phyloP scores from a whole-genome alignment of 148 eudicot genomes.

The Tetragonia tetragonoides region DNA sequence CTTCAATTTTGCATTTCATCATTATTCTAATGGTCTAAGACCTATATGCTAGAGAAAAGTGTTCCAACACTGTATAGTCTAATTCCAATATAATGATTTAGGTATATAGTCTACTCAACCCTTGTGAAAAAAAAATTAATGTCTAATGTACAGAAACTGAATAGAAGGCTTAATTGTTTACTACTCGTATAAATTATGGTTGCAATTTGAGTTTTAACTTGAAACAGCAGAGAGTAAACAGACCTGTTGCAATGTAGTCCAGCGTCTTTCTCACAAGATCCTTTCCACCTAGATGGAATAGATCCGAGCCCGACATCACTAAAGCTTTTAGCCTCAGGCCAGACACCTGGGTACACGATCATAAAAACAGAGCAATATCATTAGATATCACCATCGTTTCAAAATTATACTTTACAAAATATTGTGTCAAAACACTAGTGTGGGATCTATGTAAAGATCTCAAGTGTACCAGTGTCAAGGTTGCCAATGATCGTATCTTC shows the following conservation, averaged over 20 bases:
- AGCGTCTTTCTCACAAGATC: conserved; percentile 37
- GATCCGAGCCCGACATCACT: conserved; percentile 46
- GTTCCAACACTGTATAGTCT: no score
- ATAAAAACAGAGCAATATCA: background rate
- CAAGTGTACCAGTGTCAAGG: conserved; percentile 57
- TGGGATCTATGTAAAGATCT: background rate
- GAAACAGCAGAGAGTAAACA: background rate
- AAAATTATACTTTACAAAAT: no score
- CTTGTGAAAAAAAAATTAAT: background rate
- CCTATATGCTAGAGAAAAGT: no score
- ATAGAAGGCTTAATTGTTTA: no score
- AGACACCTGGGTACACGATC: conserved; percentile 43
- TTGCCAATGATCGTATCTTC: conserved; percentile 65
- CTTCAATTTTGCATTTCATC: no score
- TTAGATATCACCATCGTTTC: background rate
- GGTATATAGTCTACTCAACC: background rate
- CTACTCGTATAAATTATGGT: no score
- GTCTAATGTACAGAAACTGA: background rate
- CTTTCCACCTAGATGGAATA: conserved; percentile 74
- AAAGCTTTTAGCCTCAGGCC: conserved; percentile 79
- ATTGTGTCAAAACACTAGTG: no score
- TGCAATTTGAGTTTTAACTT: background rate
- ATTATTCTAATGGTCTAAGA: no score
- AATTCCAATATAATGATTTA: background rate
- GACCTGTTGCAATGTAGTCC: conserved; percentile 54